Evolutionary conservation across 2,329 filamentous ascomycete species (phyloP).

Genomic region (Epichloe bromicola): DNA sequence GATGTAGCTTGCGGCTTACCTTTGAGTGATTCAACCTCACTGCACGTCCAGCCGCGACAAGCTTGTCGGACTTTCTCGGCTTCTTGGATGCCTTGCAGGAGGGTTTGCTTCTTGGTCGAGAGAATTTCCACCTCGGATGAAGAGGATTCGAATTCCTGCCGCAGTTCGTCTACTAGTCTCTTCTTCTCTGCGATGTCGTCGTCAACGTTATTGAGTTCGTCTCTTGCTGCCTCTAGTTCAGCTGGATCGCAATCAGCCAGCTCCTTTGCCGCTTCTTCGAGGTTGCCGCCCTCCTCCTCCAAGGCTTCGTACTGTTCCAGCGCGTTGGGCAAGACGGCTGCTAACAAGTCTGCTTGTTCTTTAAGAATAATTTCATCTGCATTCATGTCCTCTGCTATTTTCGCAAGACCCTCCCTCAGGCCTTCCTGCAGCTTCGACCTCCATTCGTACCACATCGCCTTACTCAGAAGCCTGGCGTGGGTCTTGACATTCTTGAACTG

Average conservation of each 20-base stretch:
- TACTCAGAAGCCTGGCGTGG: conserved; percentile 77
- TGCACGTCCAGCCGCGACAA: conserved; percentile 76
- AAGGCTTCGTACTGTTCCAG: conserved; percentile 48
- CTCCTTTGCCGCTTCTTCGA: conserved; percentile 61
- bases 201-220: conserved; percentile 51
- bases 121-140: conserved; percentile 50
- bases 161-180: conserved; percentile 51
- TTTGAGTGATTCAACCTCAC: conserved; percentile 69
- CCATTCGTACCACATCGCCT: conserved; percentile 98
- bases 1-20: conserved; percentile 30
- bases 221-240: conserved; percentile 62
- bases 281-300: conserved; percentile 47
- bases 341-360: conserved; percentile 56
- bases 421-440: conserved; percentile 75
- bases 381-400: conserved; percentile 64
- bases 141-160: conserved; percentile 52
- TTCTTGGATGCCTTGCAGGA: conserved; percentile 60
- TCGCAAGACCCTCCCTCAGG: conserved; percentile 66
- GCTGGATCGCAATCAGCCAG: conserved; percentile 69
- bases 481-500: conserved; percentile 98
- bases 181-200: conserved; percentile 58
- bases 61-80: conserved; percentile 77
- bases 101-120: conserved; percentile 54
- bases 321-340: conserved; percentile 53
- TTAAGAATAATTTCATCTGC: conserved; percentile 54